phyloP scores from a whole-genome alignment of 1,139 yeast species.

The Taphrina flavorubra region DNA sequence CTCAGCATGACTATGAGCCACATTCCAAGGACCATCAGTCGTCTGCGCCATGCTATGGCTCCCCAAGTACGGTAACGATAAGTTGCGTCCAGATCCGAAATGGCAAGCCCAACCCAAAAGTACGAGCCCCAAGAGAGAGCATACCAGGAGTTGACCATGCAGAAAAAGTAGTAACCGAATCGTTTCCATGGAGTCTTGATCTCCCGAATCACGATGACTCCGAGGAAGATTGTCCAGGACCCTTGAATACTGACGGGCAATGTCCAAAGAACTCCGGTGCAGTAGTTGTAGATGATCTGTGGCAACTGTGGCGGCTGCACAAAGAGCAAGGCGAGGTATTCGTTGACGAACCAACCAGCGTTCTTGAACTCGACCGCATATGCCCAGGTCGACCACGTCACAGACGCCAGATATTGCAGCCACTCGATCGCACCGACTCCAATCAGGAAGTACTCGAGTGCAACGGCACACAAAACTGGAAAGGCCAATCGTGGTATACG shows the following conservation, averaged over 20 bases:
- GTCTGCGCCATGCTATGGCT: constrained; percentile 15
- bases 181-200: constrained; percentile 38
- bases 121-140: constrained; percentile 35
- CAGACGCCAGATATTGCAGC: constrained; percentile 33
- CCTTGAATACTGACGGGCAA: constrained; percentile 37
- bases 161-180: constrained; percentile 28
- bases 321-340: constrained; percentile 26
- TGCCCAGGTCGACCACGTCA: constrained; percentile 38
- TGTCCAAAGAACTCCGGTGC: constrained; percentile 40
- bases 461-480: constrained; percentile 32
- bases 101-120: constrained; percentile 39
- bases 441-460: constrained; percentile 33
- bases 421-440: constrained; percentile 38
- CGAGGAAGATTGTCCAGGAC: constrained; percentile 38
- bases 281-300: constrained; percentile 37
- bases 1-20: constrained; percentile 8
- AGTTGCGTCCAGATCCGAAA: constrained; percentile 30
- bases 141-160: constrained; percentile 38
- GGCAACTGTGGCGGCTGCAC: constrained; percentile 34
- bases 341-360: constrained; percentile 39
- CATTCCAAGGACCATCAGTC: neutral
- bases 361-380: constrained; percentile 37
- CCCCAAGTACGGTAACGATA: constrained; percentile 35
- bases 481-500: constrained; percentile 38
- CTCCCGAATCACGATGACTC: constrained; percentile 34